These are phyloP conservation scores for Apiospora arundinis DNA, from an alignment of 2,329 filamentous ascomycete species.

Conservation along the genomic window DNA sequence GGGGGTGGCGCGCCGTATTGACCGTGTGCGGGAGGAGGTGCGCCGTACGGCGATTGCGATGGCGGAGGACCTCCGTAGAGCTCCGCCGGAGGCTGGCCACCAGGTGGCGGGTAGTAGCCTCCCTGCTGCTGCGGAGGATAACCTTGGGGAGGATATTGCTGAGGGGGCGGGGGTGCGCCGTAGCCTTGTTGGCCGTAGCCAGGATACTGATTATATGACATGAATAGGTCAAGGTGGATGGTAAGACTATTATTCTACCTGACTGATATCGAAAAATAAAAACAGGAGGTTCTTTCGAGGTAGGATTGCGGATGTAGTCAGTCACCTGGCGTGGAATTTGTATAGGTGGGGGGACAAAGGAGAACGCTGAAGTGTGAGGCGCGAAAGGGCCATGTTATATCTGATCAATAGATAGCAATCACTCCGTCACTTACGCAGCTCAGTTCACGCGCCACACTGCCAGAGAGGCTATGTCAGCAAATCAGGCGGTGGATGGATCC, in stretches of 20 bases:
- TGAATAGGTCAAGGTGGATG: background rate
- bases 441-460: background rate
- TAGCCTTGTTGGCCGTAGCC: slow-evolving; percentile 38
- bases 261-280: background rate
- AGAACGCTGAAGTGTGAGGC: background rate
- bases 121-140: slow-evolving; percentile 31
- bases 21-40: slow-evolving; percentile 42
- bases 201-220: slow-evolving; percentile 26
- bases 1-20: slow-evolving; percentile 36
- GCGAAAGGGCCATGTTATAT: background rate
- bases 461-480: background rate
- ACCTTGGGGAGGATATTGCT: slow-evolving; percentile 4
- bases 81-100: slow-evolving; percentile 26
- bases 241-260: background rate
- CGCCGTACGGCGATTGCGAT: slow-evolving; percentile 34
- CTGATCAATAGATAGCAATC: background rate
- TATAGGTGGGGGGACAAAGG: slow-evolving; percentile 12
- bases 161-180: slow-evolving; percentile 28
- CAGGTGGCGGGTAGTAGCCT: slow-evolving; percentile 36
- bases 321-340: background rate
- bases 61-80: slow-evolving; percentile 34
- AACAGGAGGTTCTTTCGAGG: background rate
- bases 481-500: background rate
- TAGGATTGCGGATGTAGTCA: background rate
- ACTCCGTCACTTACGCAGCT: background rate